These are phyloP conservation scores for Phytophthora macrochlamydospora DNA, from an alignment of 352 stramenopile genomes.

Conservation along the genomic window DNA sequence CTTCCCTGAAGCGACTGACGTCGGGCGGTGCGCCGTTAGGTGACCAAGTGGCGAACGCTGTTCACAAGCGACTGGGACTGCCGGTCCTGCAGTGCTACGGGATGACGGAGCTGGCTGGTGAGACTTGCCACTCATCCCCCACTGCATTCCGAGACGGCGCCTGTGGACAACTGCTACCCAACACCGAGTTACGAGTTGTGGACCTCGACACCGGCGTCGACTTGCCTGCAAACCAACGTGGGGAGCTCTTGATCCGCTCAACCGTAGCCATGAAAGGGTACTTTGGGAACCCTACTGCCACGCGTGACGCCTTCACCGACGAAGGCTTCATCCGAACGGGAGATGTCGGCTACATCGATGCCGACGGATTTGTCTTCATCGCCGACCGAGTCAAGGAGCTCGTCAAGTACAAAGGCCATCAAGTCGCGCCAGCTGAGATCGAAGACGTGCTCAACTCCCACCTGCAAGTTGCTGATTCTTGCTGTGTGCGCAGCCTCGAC, in stretches of 20 bases:
- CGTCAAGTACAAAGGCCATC: slow-evolving; percentile 95
- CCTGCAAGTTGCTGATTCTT: slow-evolving; percentile 76
- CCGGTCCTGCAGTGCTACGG: slow-evolving; percentile 56
- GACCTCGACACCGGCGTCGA: slow-evolving; percentile 47
- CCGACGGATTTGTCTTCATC: slow-evolving; percentile 92
- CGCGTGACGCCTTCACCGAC: slow-evolving; percentile 60
- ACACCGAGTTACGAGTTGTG: slow-evolving; percentile 56
- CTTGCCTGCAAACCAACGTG: slow-evolving; percentile 37
- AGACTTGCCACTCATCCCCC: slow-evolving; percentile 25
- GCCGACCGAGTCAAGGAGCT: slow-evolving; percentile 93
- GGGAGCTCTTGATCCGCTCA: slow-evolving; percentile 86
- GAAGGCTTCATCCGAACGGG: slow-evolving; percentile 88
- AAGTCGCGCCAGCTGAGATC: slow-evolving; percentile 91
- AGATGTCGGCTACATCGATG: slow-evolving; percentile 91
- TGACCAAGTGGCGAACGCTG: slow-evolving; percentile 58
- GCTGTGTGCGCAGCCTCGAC: slow-evolving; percentile 64
- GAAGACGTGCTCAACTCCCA: slow-evolving; percentile 90
- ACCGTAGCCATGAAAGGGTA: slow-evolving; percentile 94
- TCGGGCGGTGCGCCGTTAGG: slow-evolving; percentile 84
- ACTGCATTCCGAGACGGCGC: slow-evolving; percentile 27
- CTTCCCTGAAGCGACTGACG: slow-evolving; percentile 63
- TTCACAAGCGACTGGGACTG: slow-evolving; percentile 61
- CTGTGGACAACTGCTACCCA: slow-evolving; percentile 53
- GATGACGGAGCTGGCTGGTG: slow-evolving; percentile 63
- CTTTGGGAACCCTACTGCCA: slow-evolving; percentile 84